phyloP scores from a whole-genome alignment of 139 green algal species.

The Choricystis sp. region DNA sequence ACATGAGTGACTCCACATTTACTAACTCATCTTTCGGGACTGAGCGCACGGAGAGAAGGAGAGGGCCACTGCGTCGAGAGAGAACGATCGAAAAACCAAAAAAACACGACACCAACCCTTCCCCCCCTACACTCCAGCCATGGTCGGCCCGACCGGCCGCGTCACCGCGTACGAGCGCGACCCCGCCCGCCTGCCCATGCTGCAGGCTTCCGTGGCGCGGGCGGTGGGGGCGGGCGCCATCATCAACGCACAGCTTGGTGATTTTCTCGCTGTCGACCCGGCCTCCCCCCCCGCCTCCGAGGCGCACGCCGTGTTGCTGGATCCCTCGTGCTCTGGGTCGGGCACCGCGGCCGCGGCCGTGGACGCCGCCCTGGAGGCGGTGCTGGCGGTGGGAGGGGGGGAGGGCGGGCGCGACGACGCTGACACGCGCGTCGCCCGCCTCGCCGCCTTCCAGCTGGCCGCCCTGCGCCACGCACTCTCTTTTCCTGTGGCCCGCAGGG shows the following conservation, averaged over 20 bases:
- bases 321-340: conserved; percentile 75
- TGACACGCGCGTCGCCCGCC: conserved; percentile 29
- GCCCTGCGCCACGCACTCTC: conserved; percentile 68
- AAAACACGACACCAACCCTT: conserved; percentile 1
- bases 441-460: conserved; percentile 44
- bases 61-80: no score
- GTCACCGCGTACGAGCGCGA: conserved; percentile 81
- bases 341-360: conserved; percentile 46
- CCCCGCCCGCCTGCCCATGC: conserved; percentile 34
- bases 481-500: conserved; percentile 51
- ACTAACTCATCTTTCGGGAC: neutral
- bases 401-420: conserved; percentile 5
- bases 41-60: neutral
- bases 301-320: conserved; percentile 58
- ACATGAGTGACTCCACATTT: neutral
- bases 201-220: conserved; percentile 37
- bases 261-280: conserved; percentile 70
- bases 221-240: conserved; percentile 33
- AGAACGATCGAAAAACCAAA: conserved; percentile 2
- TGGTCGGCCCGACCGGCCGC: conserved; percentile 25
- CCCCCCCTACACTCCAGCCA: conserved; percentile 15
- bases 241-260: conserved; percentile 14
- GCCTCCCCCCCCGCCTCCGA: neutral
- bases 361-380: conserved; percentile 62
- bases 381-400: conserved; percentile 1